These are phyloP conservation scores for Ceratocystis papillata DNA, from an alignment of 2,329 filamentous ascomycete species.

Conservation along the genomic window DNA sequence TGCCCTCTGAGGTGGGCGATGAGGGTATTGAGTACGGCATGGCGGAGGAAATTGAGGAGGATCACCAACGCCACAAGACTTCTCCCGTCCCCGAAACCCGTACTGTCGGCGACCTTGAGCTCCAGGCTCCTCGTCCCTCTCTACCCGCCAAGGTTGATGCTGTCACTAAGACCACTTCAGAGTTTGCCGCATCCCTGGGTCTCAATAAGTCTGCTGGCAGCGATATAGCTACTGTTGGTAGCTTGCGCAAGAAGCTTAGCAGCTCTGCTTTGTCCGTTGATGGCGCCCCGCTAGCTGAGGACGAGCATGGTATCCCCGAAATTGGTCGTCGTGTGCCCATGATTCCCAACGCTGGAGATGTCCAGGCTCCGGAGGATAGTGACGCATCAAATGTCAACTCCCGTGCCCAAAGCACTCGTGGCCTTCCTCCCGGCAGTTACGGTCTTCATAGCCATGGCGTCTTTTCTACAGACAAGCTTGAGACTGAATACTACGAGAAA, in stretches of 20 bases:
- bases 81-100: slow-evolving; percentile 60
- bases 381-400: slow-evolving; percentile 47
- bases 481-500: slow-evolving; percentile 85
- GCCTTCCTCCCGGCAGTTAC: slow-evolving; percentile 75
- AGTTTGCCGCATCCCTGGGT: slow-evolving; percentile 71
- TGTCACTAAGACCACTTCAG: slow-evolving; percentile 87
- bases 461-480: slow-evolving; percentile 65
- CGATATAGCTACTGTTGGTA: slow-evolving; percentile 30
- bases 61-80: slow-evolving; percentile 28
- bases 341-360: slow-evolving; percentile 84
- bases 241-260: slow-evolving; percentile 48
- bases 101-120: slow-evolving; percentile 65
- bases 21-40: slow-evolving; percentile 81
- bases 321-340: slow-evolving; percentile 90
- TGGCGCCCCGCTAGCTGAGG: slow-evolving; percentile 50
- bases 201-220: slow-evolving; percentile 49
- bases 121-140: slow-evolving; percentile 82
- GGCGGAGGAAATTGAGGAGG: slow-evolving; percentile 39
- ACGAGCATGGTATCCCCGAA: slow-evolving; percentile 82
- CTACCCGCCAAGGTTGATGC: slow-evolving; percentile 61
- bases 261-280: slow-evolving; percentile 28
- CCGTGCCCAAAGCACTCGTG: slow-evolving; percentile 61
- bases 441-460: slow-evolving; percentile 82
- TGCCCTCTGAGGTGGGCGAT: slow-evolving; percentile 70
- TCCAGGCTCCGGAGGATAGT: slow-evolving; percentile 61